These are phyloP conservation scores for Clavispora santaluciae DNA, from an alignment of 805 yeast species.

Conservation along the genomic window DNA sequence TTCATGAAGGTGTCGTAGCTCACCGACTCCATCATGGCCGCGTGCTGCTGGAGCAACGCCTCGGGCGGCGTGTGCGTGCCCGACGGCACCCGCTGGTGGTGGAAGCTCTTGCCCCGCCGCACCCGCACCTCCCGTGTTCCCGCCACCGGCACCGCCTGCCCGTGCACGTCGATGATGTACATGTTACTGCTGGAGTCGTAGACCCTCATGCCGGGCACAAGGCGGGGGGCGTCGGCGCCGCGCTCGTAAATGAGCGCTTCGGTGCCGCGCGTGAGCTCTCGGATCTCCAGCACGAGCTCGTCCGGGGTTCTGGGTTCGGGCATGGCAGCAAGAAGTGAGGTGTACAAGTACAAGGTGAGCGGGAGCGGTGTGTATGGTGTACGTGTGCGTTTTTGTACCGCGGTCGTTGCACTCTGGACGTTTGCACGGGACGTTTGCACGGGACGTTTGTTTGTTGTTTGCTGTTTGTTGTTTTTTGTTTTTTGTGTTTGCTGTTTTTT, in stretches of 20 bases:
- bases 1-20: conserved; percentile 16
- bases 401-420: too few species aligned
- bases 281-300: neutral
- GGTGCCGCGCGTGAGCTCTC: neutral
- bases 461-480: too few species aligned
- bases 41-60: conserved; percentile 11
- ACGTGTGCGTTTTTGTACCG: too few species aligned
- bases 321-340: too few species aligned
- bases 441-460: too few species aligned
- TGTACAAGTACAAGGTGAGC: neutral
- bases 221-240: neutral
- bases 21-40: conserved; percentile 19
- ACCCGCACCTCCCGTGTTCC: neutral
- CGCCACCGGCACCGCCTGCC: neutral
- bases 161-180: neutral
- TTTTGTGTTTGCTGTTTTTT: too few species aligned
- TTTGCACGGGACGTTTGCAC: too few species aligned
- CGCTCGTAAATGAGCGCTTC: neutral
- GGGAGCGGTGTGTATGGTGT: neutral
- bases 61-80: neutral
- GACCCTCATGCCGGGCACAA: neutral
- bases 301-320: neutral
- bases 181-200: neutral
- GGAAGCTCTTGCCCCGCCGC: neutral
- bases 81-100: neutral